Evolutionary conservation across 2,329 filamentous ascomycete genomes (phyloP), one percentile per base, ranked within the genome.

Genomic region (Metarhizium anisopliae): DNA sequence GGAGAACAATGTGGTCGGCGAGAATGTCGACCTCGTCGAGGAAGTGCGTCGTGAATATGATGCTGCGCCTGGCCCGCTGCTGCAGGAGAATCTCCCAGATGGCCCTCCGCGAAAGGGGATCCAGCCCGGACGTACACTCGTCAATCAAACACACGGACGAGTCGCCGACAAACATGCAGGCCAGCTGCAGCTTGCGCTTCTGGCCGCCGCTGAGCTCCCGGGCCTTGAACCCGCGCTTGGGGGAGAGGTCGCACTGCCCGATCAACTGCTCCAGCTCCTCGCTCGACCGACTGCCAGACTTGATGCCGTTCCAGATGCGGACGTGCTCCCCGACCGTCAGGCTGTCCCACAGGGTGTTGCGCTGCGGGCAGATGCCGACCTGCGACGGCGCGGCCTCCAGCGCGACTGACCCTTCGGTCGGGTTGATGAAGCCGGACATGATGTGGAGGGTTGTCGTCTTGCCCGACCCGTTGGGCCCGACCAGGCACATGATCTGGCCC

Each of bases 391-490:
- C 71, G 2, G 77, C 76, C 55, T 82, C 77, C 53, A 89, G 77
- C 29, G 76, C 72, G 51, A 89, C 83, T 1, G 75, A 73, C 2
- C 85, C 86, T 14, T 73, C 75, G 0, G 82, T 83, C 5, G 85
- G 78, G 10, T 74, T 77, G 52, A 81, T 81, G 8, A 87, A 74
- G 0, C 86, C 86, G 14, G 85, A 79, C 51, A 89, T 81, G 58
- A 84, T 93, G 54, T 88, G 83, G 8, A 89, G 72, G 0, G 84
- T 87, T 0, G 86, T 89, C 2, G 81, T 85, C 64, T 90, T 89
- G 14, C 86, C 86, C 50, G 79, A 84, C 6, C 86, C 86, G 63
- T 89, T 89, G 1, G 84, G 83, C 14, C 86, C 86, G 0, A 89
- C 74, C 0, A 89, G 71, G 4, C 86, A 80, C 71, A 88, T 74